phyloP scores from a whole-genome alignment of 768 basidiomycete species.

The Dendrothele bispora region DNA sequence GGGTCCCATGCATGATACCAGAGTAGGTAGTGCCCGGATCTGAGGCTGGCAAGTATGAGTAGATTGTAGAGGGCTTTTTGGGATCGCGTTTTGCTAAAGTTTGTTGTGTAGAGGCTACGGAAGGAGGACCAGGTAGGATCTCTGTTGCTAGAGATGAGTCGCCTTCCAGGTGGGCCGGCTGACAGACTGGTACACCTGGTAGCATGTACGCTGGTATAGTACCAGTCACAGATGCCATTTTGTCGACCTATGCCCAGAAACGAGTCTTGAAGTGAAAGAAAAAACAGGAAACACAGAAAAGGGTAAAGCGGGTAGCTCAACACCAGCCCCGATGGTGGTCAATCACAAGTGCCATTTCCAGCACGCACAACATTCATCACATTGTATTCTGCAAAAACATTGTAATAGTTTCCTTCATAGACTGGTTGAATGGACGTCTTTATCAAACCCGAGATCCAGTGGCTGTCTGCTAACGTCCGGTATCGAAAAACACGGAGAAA shows the following conservation, averaged over 20 bases:
- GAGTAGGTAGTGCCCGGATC: slow-evolving; percentile 91
- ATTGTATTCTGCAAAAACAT: too few species aligned
- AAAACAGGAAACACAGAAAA: background rate
- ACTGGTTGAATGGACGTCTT: too few species aligned
- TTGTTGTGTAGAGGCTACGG: slow-evolving; percentile 70
- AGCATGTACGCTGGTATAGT: slow-evolving; percentile 68
- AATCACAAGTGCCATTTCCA: slow-evolving; percentile 6
- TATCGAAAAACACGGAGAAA: too few species aligned
- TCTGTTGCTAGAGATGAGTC: slow-evolving; percentile 84
- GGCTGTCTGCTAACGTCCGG: too few species aligned
- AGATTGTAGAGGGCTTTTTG: slow-evolving; percentile 65
- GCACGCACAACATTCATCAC: background rate
- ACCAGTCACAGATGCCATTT: slow-evolving; percentile 72
- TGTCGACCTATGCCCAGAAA: background rate
- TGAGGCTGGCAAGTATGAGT: slow-evolving; percentile 80
- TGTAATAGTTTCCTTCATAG: too few species aligned
- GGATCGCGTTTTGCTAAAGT: slow-evolving; percentile 75
- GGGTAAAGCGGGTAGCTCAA: background rate
- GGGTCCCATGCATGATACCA: slow-evolving; percentile 67
- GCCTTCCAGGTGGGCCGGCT: slow-evolving; percentile 80
- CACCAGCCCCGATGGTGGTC: slow-evolving; percentile 8
- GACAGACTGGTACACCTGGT: slow-evolving; percentile 69
- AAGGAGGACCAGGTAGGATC: slow-evolving; percentile 86
- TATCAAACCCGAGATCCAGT: too few species aligned
- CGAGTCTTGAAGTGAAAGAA: background rate